Percentiles rank a stretch among this genome's conserved stretches.
Evolutionary conservation across 78 protist genomes (phyloP).

Genomic region (Chrysochromulina parva): DNA sequence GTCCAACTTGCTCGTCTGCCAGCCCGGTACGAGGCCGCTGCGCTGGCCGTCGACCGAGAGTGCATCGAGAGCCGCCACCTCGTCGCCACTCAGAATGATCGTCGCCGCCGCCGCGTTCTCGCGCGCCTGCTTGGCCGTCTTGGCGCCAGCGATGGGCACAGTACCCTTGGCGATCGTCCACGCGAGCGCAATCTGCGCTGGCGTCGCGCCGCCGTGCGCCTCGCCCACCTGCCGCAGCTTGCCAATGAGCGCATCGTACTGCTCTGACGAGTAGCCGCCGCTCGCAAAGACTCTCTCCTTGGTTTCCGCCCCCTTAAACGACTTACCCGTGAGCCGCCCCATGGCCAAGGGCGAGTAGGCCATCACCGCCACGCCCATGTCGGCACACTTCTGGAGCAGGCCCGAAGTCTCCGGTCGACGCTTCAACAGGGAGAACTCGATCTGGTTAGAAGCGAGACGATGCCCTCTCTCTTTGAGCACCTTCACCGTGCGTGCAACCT

Average conservation of each 20-base stretch:
- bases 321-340: slow-evolving; percentile 3
- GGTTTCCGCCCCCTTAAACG: neutral
- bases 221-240: neutral
- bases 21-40: too few species aligned
- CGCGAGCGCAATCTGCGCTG: neutral
- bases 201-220: neutral
- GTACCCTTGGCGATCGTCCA: slow-evolving; percentile 12
- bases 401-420: neutral
- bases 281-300: too few species aligned
- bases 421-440: neutral
- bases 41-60: too few species aligned
- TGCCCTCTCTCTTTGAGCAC: too few species aligned
- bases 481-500: too few species aligned
- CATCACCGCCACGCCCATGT: neutral
- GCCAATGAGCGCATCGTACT: too few species aligned
- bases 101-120: neutral
- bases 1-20: too few species aligned
- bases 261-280: too few species aligned
- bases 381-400: neutral
- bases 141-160: neutral
- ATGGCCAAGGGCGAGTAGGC: neutral
- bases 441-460: too few species aligned
- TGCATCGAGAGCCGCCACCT: neutral
- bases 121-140: neutral
- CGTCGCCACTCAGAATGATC: neutral